Evolutionary conservation across 257 asterid species (phyloP).

Genomic region (Parsonsia alboflavescens): DNA sequence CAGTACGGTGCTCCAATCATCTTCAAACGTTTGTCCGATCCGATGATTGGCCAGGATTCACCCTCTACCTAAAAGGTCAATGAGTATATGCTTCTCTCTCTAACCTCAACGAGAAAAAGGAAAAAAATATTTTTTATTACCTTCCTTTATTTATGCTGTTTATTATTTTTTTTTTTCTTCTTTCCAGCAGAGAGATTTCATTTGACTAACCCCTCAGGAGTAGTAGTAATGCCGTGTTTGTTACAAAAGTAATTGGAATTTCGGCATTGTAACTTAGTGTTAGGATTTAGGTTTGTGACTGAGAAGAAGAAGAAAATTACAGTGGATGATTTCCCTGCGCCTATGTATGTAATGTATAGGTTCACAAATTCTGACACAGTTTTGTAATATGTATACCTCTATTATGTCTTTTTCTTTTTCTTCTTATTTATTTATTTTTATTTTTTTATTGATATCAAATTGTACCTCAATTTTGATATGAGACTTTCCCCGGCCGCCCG

Average conservation of each 20-base stretch:
- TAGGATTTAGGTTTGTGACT: conserved; percentile 27
- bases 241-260: conserved; percentile 20
- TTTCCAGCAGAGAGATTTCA: not conserved
- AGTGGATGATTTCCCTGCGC: not conserved
- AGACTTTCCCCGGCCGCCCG: too few species aligned
- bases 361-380: conserved; percentile 18
- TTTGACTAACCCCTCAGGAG: not conserved
- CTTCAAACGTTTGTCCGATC: conserved; percentile 27
- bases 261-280: conserved; percentile 19
- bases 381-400: conserved; percentile 22
- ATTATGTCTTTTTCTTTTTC: not conserved
- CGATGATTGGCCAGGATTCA: conserved; percentile 11
- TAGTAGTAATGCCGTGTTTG: conserved; percentile 20
- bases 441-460: too few species aligned
- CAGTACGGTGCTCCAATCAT: conserved; percentile 44
- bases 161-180: not conserved
- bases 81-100: conserved; percentile 18
- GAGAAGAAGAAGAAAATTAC: not conserved
- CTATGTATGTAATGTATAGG: conserved; percentile 27
- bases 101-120: conserved; percentile 10
- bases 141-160: conserved; percentile 2
- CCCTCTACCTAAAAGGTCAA: not conserved
- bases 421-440: not conserved
- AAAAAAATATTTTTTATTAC: conserved; percentile 10
- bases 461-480: not conserved